A percentile compares a stretch with the other conserved stretches of the same genome.
Conservation (phyloP, 2,329 filamentous ascomycete genomes). For the Lasiodiplodia sp. region DNA sequence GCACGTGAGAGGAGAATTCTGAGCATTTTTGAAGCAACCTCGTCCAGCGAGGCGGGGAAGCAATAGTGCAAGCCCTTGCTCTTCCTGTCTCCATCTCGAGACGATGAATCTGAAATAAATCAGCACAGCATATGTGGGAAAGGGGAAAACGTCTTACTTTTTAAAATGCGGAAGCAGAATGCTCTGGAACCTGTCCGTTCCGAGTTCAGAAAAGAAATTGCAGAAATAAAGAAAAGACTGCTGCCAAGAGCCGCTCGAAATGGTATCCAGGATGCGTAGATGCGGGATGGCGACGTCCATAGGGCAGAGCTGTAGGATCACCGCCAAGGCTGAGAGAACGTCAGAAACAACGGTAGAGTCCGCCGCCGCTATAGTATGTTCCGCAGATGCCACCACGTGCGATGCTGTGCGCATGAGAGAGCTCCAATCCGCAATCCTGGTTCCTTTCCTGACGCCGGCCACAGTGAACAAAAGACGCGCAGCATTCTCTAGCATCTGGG, state of each 20-base stretch:
- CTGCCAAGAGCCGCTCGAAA: conserved; percentile 72
- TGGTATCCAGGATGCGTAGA: conserved; percentile 68
- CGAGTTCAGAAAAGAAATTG: conserved; percentile 77
- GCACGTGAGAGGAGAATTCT: conserved; percentile 31
- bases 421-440: conserved; percentile 76
- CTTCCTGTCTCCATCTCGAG: conserved; percentile 44
- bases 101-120: conserved; percentile 70
- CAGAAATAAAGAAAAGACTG: conserved; percentile 85
- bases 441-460: conserved; percentile 82
- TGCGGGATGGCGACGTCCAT: conserved; percentile 79
- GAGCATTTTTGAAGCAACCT: conserved; percentile 21
- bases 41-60: conserved; percentile 38
- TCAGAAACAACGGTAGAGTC: conserved; percentile 26
- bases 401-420: conserved; percentile 60
- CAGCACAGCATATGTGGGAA: conserved; percentile 29
- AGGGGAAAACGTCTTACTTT: conserved; percentile 57
- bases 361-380: conserved; percentile 30
- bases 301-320: conserved; percentile 77
- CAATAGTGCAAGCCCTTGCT: conserved; percentile 40
- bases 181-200: conserved; percentile 75
- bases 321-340: conserved; percentile 60
- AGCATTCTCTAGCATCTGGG: conserved; percentile 35
- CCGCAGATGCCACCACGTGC: conserved; percentile 40
- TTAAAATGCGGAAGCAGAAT: conserved; percentile 84
- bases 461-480: conserved; percentile 69